Conservation (phyloP, 306 rosid genomes). For the Ziziphus jujuba region DNA sequence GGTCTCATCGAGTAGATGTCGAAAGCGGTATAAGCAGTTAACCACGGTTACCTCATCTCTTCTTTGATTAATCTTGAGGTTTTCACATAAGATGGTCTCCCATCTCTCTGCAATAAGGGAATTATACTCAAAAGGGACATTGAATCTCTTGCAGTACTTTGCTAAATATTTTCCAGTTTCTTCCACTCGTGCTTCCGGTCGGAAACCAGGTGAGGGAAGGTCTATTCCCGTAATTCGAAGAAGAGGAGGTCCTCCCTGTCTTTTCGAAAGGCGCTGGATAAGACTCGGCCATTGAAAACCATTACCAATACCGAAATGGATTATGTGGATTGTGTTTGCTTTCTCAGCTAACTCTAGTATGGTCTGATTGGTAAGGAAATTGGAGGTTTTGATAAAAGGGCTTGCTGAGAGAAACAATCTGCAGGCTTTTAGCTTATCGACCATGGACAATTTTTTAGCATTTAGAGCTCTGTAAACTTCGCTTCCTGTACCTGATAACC, state of each 20-base stretch:
- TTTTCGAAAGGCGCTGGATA: constrained; percentile 1
- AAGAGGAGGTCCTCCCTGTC: constrained; percentile 4
- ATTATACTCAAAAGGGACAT: constrained; percentile 18
- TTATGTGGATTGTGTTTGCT: constrained; percentile 1
- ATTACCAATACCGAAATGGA: constrained; percentile 7
- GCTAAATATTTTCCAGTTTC: constrained; percentile 3
- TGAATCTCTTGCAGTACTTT: constrained; percentile 7
- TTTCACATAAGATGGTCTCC: constrained; percentile 2
- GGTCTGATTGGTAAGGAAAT: not conserved
- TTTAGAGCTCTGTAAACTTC: not conserved
- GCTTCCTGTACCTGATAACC: constrained; percentile 10
- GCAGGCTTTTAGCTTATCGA: not conserved
- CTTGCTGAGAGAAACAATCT: constrained; percentile 15
- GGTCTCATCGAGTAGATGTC: constrained; percentile 51
- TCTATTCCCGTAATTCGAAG: constrained; percentile 18
- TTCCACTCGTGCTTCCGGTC: not conserved
- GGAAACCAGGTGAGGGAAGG: constrained; percentile 6
- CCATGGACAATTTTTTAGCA: not conserved
- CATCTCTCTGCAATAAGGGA: constrained; percentile 11
- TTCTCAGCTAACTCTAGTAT: constrained; percentile 11
- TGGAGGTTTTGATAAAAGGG: constrained; percentile 1
- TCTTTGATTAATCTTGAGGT: constrained; percentile 6
- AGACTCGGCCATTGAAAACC: constrained; percentile 20
- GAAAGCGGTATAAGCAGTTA: constrained; percentile 27
- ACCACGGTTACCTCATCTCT: constrained; percentile 4